Base-by-base conservation (phyloP, 2,329 filamentous ascomycete genomes). In the Colletotrichum navitas region DNA sequence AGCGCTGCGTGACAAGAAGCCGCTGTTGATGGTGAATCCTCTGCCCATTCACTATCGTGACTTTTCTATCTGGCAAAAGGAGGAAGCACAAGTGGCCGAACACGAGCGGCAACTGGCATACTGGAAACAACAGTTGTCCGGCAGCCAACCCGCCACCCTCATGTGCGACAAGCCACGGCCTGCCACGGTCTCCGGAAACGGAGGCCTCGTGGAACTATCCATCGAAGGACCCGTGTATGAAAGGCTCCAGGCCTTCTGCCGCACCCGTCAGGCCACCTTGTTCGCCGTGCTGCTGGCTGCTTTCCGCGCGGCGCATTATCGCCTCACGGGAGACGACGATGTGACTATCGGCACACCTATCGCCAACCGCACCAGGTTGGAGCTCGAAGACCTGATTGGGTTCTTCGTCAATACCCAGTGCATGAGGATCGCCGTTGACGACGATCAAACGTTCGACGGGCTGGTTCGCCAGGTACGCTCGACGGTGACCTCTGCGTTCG, bases 121-220 rank as follows among this genome's bases (percentile, higher is more conserved):
- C 24, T 66, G 64, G 64, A 60, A 59, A 21, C 36, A 24, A 7
- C 29, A 66, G 45, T 18, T 66, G 24, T 86, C 88, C 63, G 76
- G 81, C 24, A 49, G 41, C 24, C 45, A 34, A 7, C 59, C 59
- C 1, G 59, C 59, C 5, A 51, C 26, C 3, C 59, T 62, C n/a
- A 18, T 62, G 59, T 47, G 43, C 0, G 59, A 66, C 32, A 66
- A 72, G 12, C 68, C 76, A 1, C 66, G 76, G 1, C 76, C 76
- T 0, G 56, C 68, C 26, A 58, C 74, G 0, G 18, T 76, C 0
- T 75, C 76, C 2, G 76, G 76, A 0, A 24, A 67, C 7, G 73
- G 74, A 1, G 74, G 66, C 0, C 43, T 52, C 0, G 55, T 73
- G 4, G 32, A 68, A 1, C 32, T 75, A 0, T 51, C 34, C 1